Evolutionary conservation across 1,284 basidiomycete genomes (phyloP), one percentile per base, ranked within the genome.

Genomic region (Tylopilus orsonianus): DNA sequence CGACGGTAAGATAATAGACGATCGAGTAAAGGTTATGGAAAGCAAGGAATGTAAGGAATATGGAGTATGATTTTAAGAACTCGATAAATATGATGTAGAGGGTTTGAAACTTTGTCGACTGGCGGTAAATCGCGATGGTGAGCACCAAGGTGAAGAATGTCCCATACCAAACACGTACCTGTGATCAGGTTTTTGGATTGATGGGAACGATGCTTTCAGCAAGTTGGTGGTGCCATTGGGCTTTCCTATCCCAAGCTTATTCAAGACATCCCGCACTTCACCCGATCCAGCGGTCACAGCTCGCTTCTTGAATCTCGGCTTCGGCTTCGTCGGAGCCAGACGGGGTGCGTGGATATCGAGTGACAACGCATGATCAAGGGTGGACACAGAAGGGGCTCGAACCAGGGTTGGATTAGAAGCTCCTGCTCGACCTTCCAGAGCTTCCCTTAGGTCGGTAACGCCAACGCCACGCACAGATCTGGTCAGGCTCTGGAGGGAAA

Each of bases 371-470:
- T 87, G 83, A 57, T 90, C 85, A 38, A 88, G 73, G 3, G 87
- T 90, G 30, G 87, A 88, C 45, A 87, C 71, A 12, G 87, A 90
- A 19, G 85, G 78, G 9, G 83, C 77, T 16, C 75, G 75, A 19
- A 63, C 77, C 30, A 90, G 71, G 18, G 81, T 80, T 22, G 86
- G 77, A 62, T 87, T 90, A 5, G 89, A 91, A 76, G 86, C 79
- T 59, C 84, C 87, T 56, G 78, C 82, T 33, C 88, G 81, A 16
- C 88, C 88, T 70, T 90, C 90, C 3, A 95, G 71, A 8, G 92
- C 92, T 57, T 93, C 90, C 45, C 91, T 77, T 37, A 95, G 75
- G 62, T 94, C 91, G 1, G 80, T 83, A 12, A 95, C 91, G 23
- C 93, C 93, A 8, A 94, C 83, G 2, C 84, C 84, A 54, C 84